Conservation (phyloP, 1,284 basidiomycete genomes). For the Lignosus rhinocerotis region DNA sequence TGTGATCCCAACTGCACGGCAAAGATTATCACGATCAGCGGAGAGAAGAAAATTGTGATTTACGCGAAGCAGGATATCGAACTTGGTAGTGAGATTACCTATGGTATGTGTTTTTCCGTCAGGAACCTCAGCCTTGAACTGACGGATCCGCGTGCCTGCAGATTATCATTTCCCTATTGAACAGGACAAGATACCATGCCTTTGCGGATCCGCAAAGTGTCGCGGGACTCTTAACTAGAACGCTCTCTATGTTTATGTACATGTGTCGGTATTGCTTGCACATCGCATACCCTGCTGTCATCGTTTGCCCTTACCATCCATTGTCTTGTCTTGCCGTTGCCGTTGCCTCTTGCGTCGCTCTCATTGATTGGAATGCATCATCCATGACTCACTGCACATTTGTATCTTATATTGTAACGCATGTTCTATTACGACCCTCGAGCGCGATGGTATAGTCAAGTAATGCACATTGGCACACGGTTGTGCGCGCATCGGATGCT, state of each 20-base stretch:
- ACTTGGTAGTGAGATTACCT: slow-evolving; percentile 93
- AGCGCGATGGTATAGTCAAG: slow-evolving; percentile 10
- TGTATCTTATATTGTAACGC: slow-evolving; percentile 33
- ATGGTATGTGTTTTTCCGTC: slow-evolving; percentile 57
- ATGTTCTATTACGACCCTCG: slow-evolving; percentile 20
- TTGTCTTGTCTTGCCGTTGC: neutral
- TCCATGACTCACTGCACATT: slow-evolving; percentile 12
- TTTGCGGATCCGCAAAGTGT: slow-evolving; percentile 85
- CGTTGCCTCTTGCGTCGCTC: slow-evolving; percentile 13
- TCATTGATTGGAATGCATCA: slow-evolving; percentile 16
- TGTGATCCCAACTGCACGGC: slow-evolving; percentile 98
- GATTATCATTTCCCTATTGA: slow-evolving; percentile 95
- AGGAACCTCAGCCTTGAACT: neutral
- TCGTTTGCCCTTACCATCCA: slow-evolving; percentile 4
- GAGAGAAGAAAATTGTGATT: slow-evolving; percentile 99
- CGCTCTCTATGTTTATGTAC: slow-evolving; percentile 23
- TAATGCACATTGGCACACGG: slow-evolving; percentile 14
- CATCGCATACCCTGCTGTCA: slow-evolving; percentile 24
- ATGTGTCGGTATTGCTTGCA: slow-evolving; percentile 20
- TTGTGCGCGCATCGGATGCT: neutral
- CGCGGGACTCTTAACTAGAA: slow-evolving; percentile 85
- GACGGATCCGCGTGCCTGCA: slow-evolving; percentile 30
- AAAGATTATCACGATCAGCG: slow-evolving; percentile 98
- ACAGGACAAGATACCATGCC: slow-evolving; percentile 89
- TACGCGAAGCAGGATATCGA: slow-evolving; percentile 96